Base-by-base conservation (phyloP, 2,329 filamentous ascomycete genomes). In the Delphinella strobiligena region DNA sequence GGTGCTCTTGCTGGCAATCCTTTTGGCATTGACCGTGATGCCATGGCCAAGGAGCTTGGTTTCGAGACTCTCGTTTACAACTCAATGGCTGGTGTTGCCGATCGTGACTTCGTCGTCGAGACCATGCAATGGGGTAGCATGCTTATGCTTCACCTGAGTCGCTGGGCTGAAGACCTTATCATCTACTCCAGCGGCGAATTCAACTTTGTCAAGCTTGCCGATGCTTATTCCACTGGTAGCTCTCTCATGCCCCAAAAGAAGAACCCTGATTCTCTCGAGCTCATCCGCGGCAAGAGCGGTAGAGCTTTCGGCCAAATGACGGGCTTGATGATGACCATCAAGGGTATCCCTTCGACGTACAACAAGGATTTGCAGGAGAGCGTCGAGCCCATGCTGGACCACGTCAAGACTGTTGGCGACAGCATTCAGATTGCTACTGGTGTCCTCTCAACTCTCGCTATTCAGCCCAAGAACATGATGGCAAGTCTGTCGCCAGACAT, bases 311-410 rank as follows among this genome's bases (percentile, higher is more conserved):
- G 85, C 18, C 80, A 86, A 48, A 82, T 89, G 76, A 74, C 81
- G 4, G 84, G 83, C 29, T 63, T 91, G 47, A 85, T 85, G 72
- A 79, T 78, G 64, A 83, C 78, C 29, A 69, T 79, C 60, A 80
- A 82, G 61, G 81, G 81, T 41, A 73, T 91, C 19, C 82, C 84
- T 2, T 82, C 74, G 32, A 86, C 82, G 3, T 93, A 93, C 68
- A 89, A 93, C 68, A 93, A 93, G 63, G 85, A 93, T 59, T 63
- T 93, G n/a, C 85, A 94, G 62, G 86, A 93, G 63, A 80, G 76
- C 43, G 79, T 84, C 45, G 82, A 93, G 68, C 80, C 82, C n/a
- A 76, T 93, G 63, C 74, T 93, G 36, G 84, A 93, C 60, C 75
- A 80, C 57, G 74, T 88, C 61, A 83, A 87, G 71, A 89, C 84